Conservation (phyloP, 1,284 basidiomycete genomes). For the Laetiporus sulphureus region DNA sequence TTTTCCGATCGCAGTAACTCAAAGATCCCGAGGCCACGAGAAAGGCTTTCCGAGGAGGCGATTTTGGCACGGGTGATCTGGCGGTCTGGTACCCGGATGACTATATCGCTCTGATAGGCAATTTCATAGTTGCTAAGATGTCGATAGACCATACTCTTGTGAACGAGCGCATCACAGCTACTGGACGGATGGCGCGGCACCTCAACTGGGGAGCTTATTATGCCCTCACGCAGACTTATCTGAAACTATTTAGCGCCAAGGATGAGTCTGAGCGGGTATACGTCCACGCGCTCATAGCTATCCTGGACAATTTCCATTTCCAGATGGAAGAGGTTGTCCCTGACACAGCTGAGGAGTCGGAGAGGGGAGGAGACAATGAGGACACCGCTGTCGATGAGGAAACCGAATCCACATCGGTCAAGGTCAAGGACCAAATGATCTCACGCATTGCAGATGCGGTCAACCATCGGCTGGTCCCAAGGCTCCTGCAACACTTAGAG, state of each 20-base stretch:
- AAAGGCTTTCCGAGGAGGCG: constrained; percentile 74
- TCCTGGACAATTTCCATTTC: constrained; percentile 94
- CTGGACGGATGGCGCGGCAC: constrained; percentile 69
- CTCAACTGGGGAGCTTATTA: constrained; percentile 87
- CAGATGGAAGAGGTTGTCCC: constrained; percentile 47
- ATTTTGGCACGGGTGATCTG: constrained; percentile 80
- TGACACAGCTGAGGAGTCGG: constrained; percentile 28
- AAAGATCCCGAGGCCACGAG: constrained; percentile 70
- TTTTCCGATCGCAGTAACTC: constrained; percentile 69
- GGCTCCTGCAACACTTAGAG: constrained; percentile 72
- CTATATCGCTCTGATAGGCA: constrained; percentile 69
- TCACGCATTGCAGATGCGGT: constrained; percentile 71
- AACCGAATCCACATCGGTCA: background rate
- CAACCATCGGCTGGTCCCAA: constrained; percentile 68
- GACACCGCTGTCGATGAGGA: constrained; percentile 11
- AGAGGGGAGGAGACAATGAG: constrained; percentile 22
- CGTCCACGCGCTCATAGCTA: constrained; percentile 80
- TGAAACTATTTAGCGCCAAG: constrained; percentile 69
- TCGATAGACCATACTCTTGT: constrained; percentile 87
- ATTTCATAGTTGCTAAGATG: constrained; percentile 69
- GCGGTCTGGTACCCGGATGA: constrained; percentile 80
- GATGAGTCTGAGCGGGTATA: constrained; percentile 77
- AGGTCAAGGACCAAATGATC: constrained; percentile 12
- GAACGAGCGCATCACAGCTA: constrained; percentile 81
- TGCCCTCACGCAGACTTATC: constrained; percentile 75